Conservation (phyloP, 345 rosid genomes). For the Xanthoceras sorbifolium region DNA sequence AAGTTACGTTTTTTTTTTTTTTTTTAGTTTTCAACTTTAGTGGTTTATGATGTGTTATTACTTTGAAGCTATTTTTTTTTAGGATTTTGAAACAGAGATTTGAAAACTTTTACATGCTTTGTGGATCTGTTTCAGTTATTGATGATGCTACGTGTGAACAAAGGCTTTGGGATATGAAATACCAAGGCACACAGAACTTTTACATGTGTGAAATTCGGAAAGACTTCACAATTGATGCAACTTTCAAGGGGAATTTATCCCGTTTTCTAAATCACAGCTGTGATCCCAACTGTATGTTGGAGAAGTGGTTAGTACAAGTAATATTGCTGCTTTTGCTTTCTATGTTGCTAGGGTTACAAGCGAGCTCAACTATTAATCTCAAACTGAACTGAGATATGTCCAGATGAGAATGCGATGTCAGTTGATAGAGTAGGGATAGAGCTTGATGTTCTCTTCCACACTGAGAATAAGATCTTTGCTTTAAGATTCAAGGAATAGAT, state of each 20-base stretch:
- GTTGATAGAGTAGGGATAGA: background rate
- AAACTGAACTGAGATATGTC: background rate
- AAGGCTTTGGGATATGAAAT: constrained; percentile 99
- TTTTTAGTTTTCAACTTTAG: background rate
- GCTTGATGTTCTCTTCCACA: background rate
- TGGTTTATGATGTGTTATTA: background rate
- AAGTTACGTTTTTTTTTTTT: background rate
- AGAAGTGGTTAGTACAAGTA: constrained; percentile 70
- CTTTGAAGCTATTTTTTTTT: background rate
- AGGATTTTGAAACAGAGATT: background rate
- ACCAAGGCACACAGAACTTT: constrained; percentile 74
- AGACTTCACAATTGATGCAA: constrained; percentile 97
- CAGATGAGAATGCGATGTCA: background rate
- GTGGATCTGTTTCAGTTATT: constrained; percentile 61
- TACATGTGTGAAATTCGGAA: constrained; percentile 98
- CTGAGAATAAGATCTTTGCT: background rate
- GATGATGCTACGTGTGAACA: constrained; percentile 82
- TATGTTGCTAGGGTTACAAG: background rate
- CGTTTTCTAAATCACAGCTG: constrained; percentile 97
- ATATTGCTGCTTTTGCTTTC: background rate
- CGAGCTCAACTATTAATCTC: background rate
- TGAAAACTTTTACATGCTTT: background rate
- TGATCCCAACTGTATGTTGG: constrained; percentile 81
- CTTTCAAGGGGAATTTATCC: constrained; percentile 88
- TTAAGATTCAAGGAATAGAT: background rate